These are phyloP conservation scores for Mycena amicta DNA, from an alignment of 768 basidiomycete species.

Conservation along the genomic window DNA sequence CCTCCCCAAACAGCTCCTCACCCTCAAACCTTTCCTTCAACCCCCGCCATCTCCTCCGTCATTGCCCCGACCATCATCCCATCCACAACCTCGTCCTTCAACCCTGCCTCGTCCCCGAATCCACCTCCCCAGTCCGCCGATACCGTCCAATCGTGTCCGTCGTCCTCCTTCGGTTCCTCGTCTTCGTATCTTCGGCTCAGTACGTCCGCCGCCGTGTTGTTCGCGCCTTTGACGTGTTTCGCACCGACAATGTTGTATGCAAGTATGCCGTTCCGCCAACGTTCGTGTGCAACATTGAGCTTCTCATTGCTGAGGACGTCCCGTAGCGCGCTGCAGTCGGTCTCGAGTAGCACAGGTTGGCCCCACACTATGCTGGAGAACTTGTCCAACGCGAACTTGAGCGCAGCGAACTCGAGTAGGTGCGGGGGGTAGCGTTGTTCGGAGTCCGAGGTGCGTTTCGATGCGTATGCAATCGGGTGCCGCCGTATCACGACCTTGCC, in stretches of 20 bases:
- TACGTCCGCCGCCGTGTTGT: conserved; percentile 33
- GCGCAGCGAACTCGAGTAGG: conserved; percentile 37
- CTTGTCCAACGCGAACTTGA: conserved; percentile 37
- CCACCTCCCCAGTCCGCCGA: conserved; percentile 29
- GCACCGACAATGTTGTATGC: conserved; percentile 29
- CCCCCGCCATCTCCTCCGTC: conserved; percentile 8
- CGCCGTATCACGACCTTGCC: conserved; percentile 21
- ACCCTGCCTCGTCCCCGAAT: too few relatives aligned
- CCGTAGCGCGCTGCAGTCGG: conserved; percentile 38
- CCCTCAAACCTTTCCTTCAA: conserved; percentile 23
- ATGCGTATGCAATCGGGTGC: conserved; percentile 36
- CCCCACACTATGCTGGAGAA: conserved; percentile 33
- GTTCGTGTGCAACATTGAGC: conserved; percentile 32
- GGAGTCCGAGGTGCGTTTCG: conserved; percentile 33
- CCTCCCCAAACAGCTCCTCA: conserved; percentile 11
- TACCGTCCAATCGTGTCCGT: conserved; percentile 36
- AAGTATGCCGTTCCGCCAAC: conserved; percentile 37
- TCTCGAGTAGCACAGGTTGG: conserved; percentile 36
- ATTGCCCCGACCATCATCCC: conserved; percentile 20
- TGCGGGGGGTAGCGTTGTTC: conserved; percentile 38
- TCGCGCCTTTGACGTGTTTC: conserved; percentile 25
- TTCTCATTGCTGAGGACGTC: conserved; percentile 33
- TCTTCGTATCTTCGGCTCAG: conserved; percentile 30
- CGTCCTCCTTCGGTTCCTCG: conserved; percentile 10
- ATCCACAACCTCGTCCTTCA: too few relatives aligned